Percentiles rank a stretch among this genome's conserved stretches.
Evolutionary conservation across 495 filamentous ascomycete genomes (phyloP).

Genomic region (Xanthoparmelia taractica): DNA sequence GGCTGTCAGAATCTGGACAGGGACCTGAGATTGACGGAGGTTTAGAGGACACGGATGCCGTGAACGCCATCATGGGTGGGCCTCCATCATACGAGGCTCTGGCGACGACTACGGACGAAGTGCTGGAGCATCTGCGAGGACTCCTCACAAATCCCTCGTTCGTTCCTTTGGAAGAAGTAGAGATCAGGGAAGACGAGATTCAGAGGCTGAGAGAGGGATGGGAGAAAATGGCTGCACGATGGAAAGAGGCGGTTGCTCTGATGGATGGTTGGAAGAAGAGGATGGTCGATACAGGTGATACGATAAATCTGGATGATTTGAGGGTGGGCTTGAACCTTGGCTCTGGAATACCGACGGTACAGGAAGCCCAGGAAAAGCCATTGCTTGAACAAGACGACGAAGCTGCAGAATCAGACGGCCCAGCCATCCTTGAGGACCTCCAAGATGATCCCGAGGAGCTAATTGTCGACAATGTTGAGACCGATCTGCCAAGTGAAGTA

Average conservation of each 20-base stretch:
- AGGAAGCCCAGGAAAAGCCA: conserved; percentile 32
- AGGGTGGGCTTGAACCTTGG: conserved; percentile 64
- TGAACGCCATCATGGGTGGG: conserved; percentile 32
- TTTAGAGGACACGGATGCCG: conserved; percentile 21
- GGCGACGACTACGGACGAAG: conserved; percentile 58
- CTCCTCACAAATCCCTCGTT: conserved; percentile 92
- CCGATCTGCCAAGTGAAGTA: conserved; percentile 30
- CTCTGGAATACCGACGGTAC: conserved; percentile 47
- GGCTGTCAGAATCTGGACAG: conserved; percentile 42
- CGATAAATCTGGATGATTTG: conserved; percentile 75
- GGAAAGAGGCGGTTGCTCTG: conserved; percentile 80
- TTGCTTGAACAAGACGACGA: conserved; percentile 28
- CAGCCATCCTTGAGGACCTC: conserved; percentile 48
- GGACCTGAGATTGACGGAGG: conserved; percentile 24
- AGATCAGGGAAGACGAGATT: conserved; percentile 85
- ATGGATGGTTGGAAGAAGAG: conserved; percentile 90
- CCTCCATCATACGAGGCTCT: conserved; percentile 64
- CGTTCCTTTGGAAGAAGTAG: conserved; percentile 91
- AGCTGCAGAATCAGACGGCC: conserved; percentile 35
- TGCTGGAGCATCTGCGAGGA: conserved; percentile 70
- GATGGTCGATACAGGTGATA: conserved; percentile 68
- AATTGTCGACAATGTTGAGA: conserved; percentile 28
- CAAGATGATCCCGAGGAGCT: conserved; percentile 41
- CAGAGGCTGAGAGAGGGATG: conserved; percentile 69
- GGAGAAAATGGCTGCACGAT: conserved; percentile 83